A percentile compares a stretch with the other conserved stretches of the same genome.
These are phyloP conservation scores for Eucalyptus coolabah DNA, from an alignment of 345 rosid species.

Conservation along the genomic window DNA sequence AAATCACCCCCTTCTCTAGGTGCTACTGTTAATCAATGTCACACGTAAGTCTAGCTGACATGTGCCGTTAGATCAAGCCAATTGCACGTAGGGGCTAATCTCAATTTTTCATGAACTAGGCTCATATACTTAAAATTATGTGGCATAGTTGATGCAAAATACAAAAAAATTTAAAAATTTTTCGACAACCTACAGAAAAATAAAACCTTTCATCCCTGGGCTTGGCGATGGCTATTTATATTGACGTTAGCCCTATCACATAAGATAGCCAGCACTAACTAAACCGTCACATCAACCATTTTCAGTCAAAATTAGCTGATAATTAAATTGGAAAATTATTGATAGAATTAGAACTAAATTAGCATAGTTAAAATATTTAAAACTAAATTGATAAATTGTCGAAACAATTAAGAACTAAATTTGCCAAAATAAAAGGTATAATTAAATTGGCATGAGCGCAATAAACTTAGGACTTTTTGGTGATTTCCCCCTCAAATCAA, in stretches of 20 bases:
- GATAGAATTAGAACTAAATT: neutral
- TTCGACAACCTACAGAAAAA: too few species aligned
- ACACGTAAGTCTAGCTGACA: neutral
- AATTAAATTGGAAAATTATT: neutral
- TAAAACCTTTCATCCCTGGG: too few species aligned
- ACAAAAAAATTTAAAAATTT: too few species aligned
- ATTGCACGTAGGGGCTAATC: neutral
- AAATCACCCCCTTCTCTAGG: neutral
- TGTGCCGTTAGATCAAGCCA: neutral
- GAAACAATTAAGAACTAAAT: neutral
- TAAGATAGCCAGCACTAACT: neutral
- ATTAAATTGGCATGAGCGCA: neutral
- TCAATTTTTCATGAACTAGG: neutral
- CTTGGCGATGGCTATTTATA: neutral
- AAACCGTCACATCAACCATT: too few species aligned
- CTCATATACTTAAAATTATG: neutral
- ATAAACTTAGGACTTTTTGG: neutral
- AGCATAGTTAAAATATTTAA: too few species aligned
- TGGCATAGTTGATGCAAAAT: fast-evolving
- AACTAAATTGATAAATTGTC: neutral
- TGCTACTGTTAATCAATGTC: neutral
- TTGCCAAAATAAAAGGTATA: neutral
- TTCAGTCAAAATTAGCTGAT: too few species aligned
- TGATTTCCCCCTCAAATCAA: neutral
- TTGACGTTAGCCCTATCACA: fast-evolving